These are phyloP conservation scores for Penicillium pancosmium DNA, from an alignment of 495 filamentous ascomycete species.

Conservation along the genomic window DNA sequence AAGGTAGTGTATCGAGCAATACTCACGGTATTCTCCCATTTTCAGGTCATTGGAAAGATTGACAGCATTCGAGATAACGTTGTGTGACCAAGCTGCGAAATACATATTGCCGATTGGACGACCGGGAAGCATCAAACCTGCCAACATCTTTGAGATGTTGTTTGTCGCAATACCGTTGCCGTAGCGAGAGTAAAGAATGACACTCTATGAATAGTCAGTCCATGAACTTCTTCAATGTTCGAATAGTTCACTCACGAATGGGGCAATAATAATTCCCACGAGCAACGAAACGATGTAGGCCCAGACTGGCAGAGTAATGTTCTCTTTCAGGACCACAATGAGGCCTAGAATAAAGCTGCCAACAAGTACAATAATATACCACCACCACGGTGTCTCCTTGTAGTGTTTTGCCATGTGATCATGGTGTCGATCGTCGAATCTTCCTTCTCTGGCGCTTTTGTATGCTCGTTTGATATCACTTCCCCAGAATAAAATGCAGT, in stretches of 20 bases:
- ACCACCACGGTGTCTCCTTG: conserved; percentile 57
- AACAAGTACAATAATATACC: conserved; percentile 52
- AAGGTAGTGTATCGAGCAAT: neutral
- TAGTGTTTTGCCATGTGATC: conserved; percentile 46
- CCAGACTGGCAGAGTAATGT: conserved; percentile 58
- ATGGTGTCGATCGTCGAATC: conserved; percentile 50
- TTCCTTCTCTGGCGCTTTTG: conserved; percentile 29
- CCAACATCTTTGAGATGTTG: conserved; percentile 44
- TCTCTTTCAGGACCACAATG: conserved; percentile 45
- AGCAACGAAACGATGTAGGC: conserved; percentile 52
- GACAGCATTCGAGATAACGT: conserved; percentile 34
- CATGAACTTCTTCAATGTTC: neutral
- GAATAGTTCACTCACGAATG: conserved; percentile 29
- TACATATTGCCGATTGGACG: conserved; percentile 50
- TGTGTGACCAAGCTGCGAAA: conserved; percentile 44
- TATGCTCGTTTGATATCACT: conserved; percentile 35
- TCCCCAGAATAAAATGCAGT: conserved; percentile 40
- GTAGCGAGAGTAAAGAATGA: conserved; percentile 36
- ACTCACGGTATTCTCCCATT: conserved; percentile 42
- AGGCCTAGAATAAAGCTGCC: conserved; percentile 53
- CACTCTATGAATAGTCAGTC: conserved; percentile 23
- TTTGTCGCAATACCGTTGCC: conserved; percentile 43
- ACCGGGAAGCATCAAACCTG: conserved; percentile 43
- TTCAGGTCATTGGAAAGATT: conserved; percentile 43
- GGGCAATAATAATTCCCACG: conserved; percentile 33